Conservation (phyloP, 1,284 basidiomycete genomes). For the Coniophora puteana region DNA sequence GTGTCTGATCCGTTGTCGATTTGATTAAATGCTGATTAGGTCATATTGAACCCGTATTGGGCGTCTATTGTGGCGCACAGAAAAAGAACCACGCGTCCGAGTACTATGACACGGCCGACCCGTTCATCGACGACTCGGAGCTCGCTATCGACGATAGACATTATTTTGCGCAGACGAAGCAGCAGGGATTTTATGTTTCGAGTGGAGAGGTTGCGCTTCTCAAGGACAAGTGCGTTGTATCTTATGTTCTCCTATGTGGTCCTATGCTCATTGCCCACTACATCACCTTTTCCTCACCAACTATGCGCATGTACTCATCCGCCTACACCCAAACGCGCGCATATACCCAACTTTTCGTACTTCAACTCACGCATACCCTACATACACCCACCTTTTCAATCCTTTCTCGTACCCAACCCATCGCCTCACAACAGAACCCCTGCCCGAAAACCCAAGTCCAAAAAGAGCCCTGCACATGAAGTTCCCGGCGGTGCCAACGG, state of each 20-base stretch:
- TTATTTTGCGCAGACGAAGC: constrained; percentile 89
- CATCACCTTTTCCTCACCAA: background rate
- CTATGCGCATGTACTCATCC: background rate
- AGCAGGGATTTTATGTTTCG: constrained; percentile 93
- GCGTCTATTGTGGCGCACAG: constrained; percentile 27
- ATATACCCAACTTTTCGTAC: no score
- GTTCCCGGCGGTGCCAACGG: constrained; percentile 12
- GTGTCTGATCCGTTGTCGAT: constrained; percentile 10
- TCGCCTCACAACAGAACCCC: constrained; percentile 35
- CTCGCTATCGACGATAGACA: constrained; percentile 87
- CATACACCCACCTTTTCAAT: no score
- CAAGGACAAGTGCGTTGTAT: constrained; percentile 59
- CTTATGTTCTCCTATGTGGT: background rate
- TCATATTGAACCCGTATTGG: constrained; percentile 8
- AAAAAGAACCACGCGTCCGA: constrained; percentile 60
- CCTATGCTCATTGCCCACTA: background rate
- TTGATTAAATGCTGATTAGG: constrained; percentile 3
- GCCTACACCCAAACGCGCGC: background rate
- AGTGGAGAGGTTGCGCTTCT: constrained; percentile 82
- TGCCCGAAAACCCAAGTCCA: constrained; percentile 70
- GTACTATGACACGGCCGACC: constrained; percentile 89
- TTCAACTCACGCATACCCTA: no score
- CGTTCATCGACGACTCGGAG: constrained; percentile 98
- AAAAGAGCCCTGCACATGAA: constrained; percentile 33
- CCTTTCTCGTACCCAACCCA: no score